Evolutionary conservation across 768 basidiomycete species (phyloP).

Genomic region (Fomitopsis pulvina): DNA sequence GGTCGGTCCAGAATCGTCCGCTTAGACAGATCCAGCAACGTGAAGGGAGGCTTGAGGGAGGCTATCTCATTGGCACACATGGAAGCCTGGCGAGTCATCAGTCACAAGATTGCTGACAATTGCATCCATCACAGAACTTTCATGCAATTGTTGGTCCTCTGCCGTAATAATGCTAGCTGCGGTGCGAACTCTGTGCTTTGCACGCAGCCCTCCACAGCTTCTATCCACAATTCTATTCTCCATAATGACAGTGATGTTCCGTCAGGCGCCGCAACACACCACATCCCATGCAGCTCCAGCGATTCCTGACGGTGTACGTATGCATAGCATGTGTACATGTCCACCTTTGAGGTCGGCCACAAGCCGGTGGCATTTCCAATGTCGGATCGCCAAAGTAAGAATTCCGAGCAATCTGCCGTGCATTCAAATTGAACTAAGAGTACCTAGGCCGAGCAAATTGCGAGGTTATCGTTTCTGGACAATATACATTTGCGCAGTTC

Average conservation of each 20-base stretch:
- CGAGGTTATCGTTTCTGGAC: too few relatives aligned
- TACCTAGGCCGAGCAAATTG: too few relatives aligned
- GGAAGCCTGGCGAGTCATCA: not conserved
- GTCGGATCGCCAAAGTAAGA: too few relatives aligned
- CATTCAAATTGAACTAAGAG: too few relatives aligned
- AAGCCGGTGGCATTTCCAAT: too few relatives aligned
- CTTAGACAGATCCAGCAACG: not conserved
- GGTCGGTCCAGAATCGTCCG: too few relatives aligned
- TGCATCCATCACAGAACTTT: not conserved
- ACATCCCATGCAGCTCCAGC: too few relatives aligned
- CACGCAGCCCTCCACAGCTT: not conserved
- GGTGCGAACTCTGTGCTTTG: not conserved
- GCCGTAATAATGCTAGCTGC: not conserved
- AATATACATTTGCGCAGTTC: too few relatives aligned
- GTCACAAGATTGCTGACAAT: not conserved
- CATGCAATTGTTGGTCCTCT: not conserved
- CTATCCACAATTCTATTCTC: not conserved
- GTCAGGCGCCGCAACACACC: not conserved
- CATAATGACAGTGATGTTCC: not conserved
- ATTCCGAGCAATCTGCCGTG: too few relatives aligned
- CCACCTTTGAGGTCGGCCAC: too few relatives aligned
- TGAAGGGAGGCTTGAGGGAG: not conserved
- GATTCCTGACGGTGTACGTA: too few relatives aligned
- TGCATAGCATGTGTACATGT: too few relatives aligned
- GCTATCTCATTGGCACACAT: slow-evolving; percentile 2